Percentiles rank a stretch among this genome's conserved stretches.
phyloP scores from a whole-genome alignment of 1,139 yeast genomes.

The Geotrichum reessii region DNA sequence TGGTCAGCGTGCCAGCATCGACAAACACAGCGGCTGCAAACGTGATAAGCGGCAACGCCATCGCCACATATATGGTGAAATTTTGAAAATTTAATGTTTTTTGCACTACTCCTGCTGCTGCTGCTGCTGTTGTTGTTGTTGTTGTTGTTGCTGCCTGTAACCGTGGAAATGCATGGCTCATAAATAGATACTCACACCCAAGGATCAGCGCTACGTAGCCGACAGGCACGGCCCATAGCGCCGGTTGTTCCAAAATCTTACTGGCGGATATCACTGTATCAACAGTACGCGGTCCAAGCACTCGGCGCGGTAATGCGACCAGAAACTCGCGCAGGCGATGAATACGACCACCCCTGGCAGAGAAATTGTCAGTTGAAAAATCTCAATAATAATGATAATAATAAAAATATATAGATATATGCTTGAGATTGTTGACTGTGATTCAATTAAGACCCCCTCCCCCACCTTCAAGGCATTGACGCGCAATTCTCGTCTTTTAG shows the following conservation, averaged over 20 bases:
- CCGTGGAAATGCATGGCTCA: constrained; percentile 38
- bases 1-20: constrained; percentile 50
- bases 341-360: constrained; percentile 23
- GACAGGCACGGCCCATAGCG: constrained; percentile 42
- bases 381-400: constrained; percentile 27
- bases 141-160: constrained; percentile 25
- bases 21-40: constrained; percentile 46
- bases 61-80: constrained; percentile 25
- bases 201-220: constrained; percentile 45
- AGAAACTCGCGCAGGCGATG: constrained; percentile 19
- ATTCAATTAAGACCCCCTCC: no score
- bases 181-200: constrained; percentile 47
- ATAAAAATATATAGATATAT: constrained; percentile 29
- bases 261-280: background rate
- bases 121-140: background rate
- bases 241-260: constrained; percentile 17
- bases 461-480: no score
- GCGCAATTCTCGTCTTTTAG: no score
- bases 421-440: no score
- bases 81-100: no score
- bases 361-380: no score
- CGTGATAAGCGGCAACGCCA: constrained; percentile 39
- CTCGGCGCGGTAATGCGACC: constrained; percentile 9
- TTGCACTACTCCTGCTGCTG: no score
- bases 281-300: constrained; percentile 8